A percentile compares a stretch with the other conserved stretches of the same genome.
Evolutionary conservation across 495 filamentous ascomycete species (phyloP).

Genomic region (Aspergillus conjunctus): DNA sequence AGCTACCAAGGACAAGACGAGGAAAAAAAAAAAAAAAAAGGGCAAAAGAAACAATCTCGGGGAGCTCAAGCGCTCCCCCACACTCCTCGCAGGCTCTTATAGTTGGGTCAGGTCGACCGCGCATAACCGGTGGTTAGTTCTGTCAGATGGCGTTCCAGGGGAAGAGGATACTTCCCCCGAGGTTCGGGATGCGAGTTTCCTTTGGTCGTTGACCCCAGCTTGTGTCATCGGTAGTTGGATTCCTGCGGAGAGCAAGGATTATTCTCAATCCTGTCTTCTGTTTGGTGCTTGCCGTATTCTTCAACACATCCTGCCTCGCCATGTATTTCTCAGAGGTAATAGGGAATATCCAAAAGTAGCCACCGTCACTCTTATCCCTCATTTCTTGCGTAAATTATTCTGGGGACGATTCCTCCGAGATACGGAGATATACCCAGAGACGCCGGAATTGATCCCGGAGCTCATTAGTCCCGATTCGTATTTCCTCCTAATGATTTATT

Average conservation of each 20-base stretch:
- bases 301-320: no score
- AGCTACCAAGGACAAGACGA: background rate
- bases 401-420: no score
- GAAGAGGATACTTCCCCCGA: constrained; percentile 23
- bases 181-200: constrained; percentile 17
- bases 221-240: background rate
- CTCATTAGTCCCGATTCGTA: constrained; percentile 19
- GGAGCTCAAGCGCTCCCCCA: background rate
- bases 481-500: no score
- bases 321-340: no score
- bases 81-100: background rate
- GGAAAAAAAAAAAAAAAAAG: background rate
- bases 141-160: constrained; percentile 6
- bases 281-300: no score
- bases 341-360: no score
- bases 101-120: constrained; percentile 1
- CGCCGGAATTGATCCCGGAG: constrained; percentile 20
- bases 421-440: background rate
- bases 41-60: background rate
- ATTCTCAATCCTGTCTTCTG: no score
- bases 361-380: no score
- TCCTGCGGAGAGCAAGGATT: background rate
- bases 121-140: constrained; percentile 3
- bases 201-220: constrained; percentile 1
- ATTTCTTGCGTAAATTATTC: no score